Evolutionary conservation across 2,329 filamentous ascomycete species (phyloP).

Genomic region (Colletotrichum eremochloae): DNA sequence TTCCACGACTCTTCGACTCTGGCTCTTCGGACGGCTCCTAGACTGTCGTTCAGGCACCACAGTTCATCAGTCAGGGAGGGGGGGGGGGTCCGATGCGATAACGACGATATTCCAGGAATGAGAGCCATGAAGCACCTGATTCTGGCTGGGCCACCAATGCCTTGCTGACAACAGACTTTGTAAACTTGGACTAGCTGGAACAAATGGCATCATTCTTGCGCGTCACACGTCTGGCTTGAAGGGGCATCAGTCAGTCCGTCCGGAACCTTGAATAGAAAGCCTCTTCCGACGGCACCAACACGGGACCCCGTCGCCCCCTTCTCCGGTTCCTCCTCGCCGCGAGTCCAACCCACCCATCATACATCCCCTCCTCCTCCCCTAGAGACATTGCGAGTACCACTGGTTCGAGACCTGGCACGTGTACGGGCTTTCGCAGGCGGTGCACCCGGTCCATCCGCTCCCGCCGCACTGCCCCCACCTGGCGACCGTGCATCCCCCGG

Average conservation of each 20-base stretch:
- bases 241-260: neutral
- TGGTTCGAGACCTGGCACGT: constrained; percentile 39
- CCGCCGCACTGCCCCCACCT: constrained; percentile 44
- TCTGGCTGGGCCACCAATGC: too few species aligned
- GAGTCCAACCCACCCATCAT: too few species aligned
- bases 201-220: neutral
- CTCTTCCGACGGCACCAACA: too few species aligned
- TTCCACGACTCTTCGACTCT: too few species aligned
- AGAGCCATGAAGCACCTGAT: constrained; percentile 1
- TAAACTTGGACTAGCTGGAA: neutral
- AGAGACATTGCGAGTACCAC: constrained; percentile 44
- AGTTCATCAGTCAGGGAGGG: too few species aligned
- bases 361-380: neutral
- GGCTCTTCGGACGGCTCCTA: too few species aligned
- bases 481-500: constrained; percentile 29
- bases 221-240: neutral
- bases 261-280: neutral
- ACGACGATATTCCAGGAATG: neutral
- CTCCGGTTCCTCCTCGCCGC: neutral
- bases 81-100: too few species aligned
- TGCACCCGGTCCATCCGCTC: constrained; percentile 41
- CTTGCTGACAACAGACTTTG: neutral
- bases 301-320: neutral
- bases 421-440: constrained; percentile 35
- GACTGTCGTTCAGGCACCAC: too few species aligned